Base-by-base conservation (phyloP, 1,284 basidiomycete species). In the Ganoderma sinense region DNA sequence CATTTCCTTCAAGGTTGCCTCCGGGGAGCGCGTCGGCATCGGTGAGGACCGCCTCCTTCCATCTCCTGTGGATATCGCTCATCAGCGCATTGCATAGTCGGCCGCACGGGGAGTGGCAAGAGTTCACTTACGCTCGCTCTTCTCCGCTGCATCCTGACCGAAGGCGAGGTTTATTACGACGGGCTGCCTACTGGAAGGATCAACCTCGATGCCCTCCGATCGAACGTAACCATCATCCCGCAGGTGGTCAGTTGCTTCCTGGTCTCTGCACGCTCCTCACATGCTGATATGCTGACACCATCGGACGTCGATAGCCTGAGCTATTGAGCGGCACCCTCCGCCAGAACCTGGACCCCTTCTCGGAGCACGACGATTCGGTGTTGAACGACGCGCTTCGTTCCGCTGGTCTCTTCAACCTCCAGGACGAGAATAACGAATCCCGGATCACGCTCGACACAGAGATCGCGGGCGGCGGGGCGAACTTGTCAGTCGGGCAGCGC, bases 341-440 rank as follows among this genome's bases (percentile, higher is more conserved):
- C 26, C 80, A 86, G 67, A 91, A 91, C 75, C 78, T 93, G 18
- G 91, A 92, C 77, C 95, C 94, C 0, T 96, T 95, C 77, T 86
- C 84, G 11, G 86, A 91, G 77, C 85, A 91, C 75, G 92, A 94
- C 65, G 94, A 96, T 77, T 87, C 87, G 0, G 82, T 80, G 5
- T 80, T 91, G 58, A 90, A 91, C 71, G 82, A 83, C 69, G 87
- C 89, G 1, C 74, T 77, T 36, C 64, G 68, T 33, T 62, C 68
- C 23, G 84, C 89, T 4, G 89, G 89, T 0, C 78, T 91, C 3
- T 88, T 85, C 76, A 82, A 85, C 5, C 77, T 89, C 5, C 88
- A 89, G 72, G 60, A 73, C 51, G 85, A 89, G 74, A 79, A 78
- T 40, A 86, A 87, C 40, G 84, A 88, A 72, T 84, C 82, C 23